Evolutionary conservation across 108 stramenopile species (phyloP).

Genomic region (Nannochloropsis salina): DNA sequence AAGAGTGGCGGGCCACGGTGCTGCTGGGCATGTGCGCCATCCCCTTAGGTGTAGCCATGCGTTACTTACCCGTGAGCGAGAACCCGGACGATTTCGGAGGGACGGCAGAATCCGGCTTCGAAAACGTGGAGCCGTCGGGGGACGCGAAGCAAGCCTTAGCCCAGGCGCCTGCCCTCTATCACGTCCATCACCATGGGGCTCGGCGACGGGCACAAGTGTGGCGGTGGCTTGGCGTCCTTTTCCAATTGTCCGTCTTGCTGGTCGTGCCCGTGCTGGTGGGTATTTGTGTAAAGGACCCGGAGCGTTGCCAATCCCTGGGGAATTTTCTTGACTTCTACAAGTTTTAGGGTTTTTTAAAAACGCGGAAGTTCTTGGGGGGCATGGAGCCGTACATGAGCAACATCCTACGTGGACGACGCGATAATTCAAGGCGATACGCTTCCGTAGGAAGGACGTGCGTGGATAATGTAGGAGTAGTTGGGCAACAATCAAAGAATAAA

Average conservation of each 20-base stretch:
- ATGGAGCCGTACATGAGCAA: no score
- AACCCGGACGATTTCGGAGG: slow-evolving; percentile 46
- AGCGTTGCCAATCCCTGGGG: not conserved
- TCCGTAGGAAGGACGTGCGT: no score
- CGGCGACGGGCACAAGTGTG: not conserved
- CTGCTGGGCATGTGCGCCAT: slow-evolving; percentile 44
- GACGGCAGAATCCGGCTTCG: slow-evolving; percentile 21
- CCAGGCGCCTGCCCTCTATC: not conserved
- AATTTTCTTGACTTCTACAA: not conserved
- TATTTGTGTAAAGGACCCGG: not conserved
- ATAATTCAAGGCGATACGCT: no score
- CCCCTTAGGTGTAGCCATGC: slow-evolving; percentile 53
- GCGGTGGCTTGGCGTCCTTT: not conserved
- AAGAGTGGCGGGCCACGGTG: slow-evolving; percentile 50
- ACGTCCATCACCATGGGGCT: not conserved
- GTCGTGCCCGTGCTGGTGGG: not conserved
- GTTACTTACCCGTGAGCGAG: slow-evolving; percentile 51
- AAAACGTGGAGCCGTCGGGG: not conserved
- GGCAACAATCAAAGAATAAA: no score
- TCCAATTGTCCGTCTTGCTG: not conserved
- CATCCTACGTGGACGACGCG: no score
- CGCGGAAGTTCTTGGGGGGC: no score
- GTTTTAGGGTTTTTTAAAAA: not conserved
- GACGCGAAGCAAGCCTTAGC: not conserved
- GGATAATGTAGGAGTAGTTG: no score